Base-by-base conservation (phyloP, 345 rosid species). In the Camelina sativa region DNA sequence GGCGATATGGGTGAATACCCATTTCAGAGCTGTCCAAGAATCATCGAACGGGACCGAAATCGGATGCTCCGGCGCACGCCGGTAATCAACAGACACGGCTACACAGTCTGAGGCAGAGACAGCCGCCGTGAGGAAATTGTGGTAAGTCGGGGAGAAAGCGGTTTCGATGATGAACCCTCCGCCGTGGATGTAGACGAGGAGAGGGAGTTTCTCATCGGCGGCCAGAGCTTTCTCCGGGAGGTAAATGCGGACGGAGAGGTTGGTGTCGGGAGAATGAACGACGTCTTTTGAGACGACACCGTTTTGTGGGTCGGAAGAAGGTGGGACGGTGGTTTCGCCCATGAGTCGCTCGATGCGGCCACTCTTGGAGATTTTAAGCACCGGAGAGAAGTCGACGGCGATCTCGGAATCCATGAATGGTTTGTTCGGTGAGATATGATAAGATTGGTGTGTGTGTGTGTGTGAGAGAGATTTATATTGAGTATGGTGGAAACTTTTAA, bases 41-140 rank as follows among this genome's bases (percentile, higher is more conserved):
- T 92, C 91, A 11, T 89, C 90, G 8, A 77, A 81, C 0, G 81
- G 79, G 37, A 61, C 53, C 8, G 91, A 96, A 7, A 90, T 65
- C 34, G 79, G 87, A 67, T 85, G 71, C 65, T 90, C 96, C 7
- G 92, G 97, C 30, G 86, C 92, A 37, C 84, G 79, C 48, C 93
- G 78, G 68, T 82, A 86, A 57, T 84, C 84, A n/a, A 88, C 69
- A 0, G 88, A 82, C 57, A 85, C 76, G 3, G 83, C 87, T 8
- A 85, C 30, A 28, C 84, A 52, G 28, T 77, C 51, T 2, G 90
- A 79, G 0, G 74, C 75, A 19, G 84, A 54, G 5, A 77, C 85
- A 4, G 83, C 61, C 25, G 72, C 13, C 54, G 74, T 76, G 50
- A 86, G 57, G 40, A 76, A 82, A 35, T 35, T 40, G 47, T 82